A percentile compares a stretch with the other conserved stretches of the same genome.
These are phyloP conservation scores for Quercus berberidifolia DNA, from an alignment of 306 rosid species.

Conservation along the genomic window DNA sequence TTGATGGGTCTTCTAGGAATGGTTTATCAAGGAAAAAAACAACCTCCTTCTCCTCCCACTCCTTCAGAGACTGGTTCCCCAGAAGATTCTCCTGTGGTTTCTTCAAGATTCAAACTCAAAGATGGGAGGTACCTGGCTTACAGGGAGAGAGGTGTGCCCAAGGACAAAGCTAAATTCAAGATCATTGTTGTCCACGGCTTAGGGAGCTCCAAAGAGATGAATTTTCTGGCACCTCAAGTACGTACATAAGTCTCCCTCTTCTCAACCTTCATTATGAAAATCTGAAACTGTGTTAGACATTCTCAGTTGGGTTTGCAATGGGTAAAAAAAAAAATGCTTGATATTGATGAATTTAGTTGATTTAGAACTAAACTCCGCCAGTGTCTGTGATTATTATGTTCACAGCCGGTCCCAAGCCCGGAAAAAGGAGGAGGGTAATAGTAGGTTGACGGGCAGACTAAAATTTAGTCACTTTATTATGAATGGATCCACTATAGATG, in stretches of 20 bases:
- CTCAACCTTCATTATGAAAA: not conserved
- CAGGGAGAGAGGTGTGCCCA: slow-evolving; percentile 44
- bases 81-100: slow-evolving; percentile 17
- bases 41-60: slow-evolving; percentile 26
- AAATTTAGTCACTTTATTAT: too few relatives aligned
- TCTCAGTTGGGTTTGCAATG: not conserved
- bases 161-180: slow-evolving; percentile 27
- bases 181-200: slow-evolving; percentile 50
- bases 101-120: slow-evolving; percentile 39
- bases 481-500: too few relatives aligned
- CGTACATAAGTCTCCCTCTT: not conserved
- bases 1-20: slow-evolving; percentile 70
- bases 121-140: slow-evolving; percentile 55
- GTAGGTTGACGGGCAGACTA: too few relatives aligned
- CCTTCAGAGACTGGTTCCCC: not conserved
- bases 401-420: too few relatives aligned
- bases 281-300: not conserved
- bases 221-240: slow-evolving; percentile 46
- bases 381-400: too few relatives aligned
- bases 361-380: too few relatives aligned
- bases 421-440: too few relatives aligned
- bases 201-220: slow-evolving; percentile 65
- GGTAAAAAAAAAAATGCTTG: not conserved
- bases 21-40: slow-evolving; percentile 54
- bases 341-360: too few relatives aligned